phyloP scores from a whole-genome alignment of 352 stramenopile genomes.

The Lagenidium sp. region DNA sequence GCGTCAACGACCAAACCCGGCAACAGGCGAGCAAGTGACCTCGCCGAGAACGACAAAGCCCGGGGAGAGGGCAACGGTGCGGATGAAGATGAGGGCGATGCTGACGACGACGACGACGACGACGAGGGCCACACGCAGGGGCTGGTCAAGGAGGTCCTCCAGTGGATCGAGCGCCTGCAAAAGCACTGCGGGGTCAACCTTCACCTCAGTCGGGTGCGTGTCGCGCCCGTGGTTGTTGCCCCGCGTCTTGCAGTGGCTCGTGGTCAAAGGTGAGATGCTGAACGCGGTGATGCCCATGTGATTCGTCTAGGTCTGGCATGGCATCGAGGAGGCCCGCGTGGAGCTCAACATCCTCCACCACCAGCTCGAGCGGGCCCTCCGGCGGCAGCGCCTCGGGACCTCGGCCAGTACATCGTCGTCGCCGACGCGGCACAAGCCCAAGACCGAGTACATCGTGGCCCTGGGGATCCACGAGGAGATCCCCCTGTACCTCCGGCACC shows the following conservation, averaged over 20 bases:
- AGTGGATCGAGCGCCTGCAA: constrained; percentile 74
- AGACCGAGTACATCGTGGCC: constrained; percentile 51
- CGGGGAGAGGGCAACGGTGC: neutral
- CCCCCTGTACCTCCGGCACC: constrained; percentile 63
- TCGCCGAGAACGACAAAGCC: too few relatives aligned
- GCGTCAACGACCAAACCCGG: too few relatives aligned
- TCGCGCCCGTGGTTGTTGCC: too few relatives aligned
- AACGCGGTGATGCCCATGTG: too few relatives aligned
- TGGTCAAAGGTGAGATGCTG: too few relatives aligned
- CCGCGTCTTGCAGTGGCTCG: too few relatives aligned
- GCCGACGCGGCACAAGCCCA: constrained; percentile 22
- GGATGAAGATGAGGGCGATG: constrained; percentile 2
- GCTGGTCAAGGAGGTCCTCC: constrained; percentile 62
- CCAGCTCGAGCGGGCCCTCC: constrained; percentile 37
- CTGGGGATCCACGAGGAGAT: constrained; percentile 46
- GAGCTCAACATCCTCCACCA: constrained; percentile 67
- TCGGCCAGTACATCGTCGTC: neutral
- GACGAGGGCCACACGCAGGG: constrained; percentile 20
- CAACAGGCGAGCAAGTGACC: too few relatives aligned
- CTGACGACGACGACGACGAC: constrained; percentile 1
- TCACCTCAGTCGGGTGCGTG: constrained; percentile 51
- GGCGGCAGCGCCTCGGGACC: constrained; percentile 12
- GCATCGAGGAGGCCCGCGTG: constrained; percentile 66
- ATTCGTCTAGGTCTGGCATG: constrained; percentile 71
- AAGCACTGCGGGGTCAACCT: constrained; percentile 75